A percentile compares a stretch with the other conserved stretches of the same genome.
Evolutionary conservation across 192 early-diverging fungal genomes (phyloP).

Genomic region (Podila clonocystis): DNA sequence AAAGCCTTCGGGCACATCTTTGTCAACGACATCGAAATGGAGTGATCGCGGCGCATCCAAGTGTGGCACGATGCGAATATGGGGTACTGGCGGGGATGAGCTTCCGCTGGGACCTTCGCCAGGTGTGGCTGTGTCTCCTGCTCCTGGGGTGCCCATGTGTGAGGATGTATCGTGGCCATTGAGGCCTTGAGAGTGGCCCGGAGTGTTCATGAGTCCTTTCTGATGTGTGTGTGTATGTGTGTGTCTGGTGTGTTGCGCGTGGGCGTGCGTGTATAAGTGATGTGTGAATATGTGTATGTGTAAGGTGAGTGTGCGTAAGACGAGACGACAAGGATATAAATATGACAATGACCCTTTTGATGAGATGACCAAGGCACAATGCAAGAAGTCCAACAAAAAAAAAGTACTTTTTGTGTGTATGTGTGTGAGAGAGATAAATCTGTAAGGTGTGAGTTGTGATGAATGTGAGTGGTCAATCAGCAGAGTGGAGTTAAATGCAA

Average conservation of each 20-base stretch:
- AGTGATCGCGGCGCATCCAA: conserved; percentile 60
- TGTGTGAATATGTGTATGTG: not conserved
- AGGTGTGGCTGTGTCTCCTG: not conserved
- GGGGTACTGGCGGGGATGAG: conserved; percentile 28
- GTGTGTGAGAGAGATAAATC: not conserved
- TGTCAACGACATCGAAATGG: conserved; percentile 64
- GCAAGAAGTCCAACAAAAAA: not conserved
- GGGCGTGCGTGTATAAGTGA: not conserved
- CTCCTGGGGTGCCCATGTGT: conserved; percentile 7
- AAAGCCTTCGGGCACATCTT: conserved; percentile 67
- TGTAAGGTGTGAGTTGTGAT: not conserved
- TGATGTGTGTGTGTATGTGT: no score
- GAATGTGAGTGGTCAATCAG: not conserved
- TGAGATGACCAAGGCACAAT: not conserved
- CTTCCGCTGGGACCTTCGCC: conserved; percentile 1
- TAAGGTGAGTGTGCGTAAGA: not conserved
- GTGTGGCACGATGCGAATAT: conserved; percentile 68
- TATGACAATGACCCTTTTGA: no score
- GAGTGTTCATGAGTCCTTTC: no score
- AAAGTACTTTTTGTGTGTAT: not conserved
- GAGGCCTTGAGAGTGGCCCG: not conserved
- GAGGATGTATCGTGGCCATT: not conserved
- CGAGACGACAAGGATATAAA: not conserved
- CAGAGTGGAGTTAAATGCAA: not conserved
- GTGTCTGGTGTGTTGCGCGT: no score